phyloP scores from a whole-genome alignment of 495 filamentous ascomycete genomes.

The Xylaria bambusicola region DNA sequence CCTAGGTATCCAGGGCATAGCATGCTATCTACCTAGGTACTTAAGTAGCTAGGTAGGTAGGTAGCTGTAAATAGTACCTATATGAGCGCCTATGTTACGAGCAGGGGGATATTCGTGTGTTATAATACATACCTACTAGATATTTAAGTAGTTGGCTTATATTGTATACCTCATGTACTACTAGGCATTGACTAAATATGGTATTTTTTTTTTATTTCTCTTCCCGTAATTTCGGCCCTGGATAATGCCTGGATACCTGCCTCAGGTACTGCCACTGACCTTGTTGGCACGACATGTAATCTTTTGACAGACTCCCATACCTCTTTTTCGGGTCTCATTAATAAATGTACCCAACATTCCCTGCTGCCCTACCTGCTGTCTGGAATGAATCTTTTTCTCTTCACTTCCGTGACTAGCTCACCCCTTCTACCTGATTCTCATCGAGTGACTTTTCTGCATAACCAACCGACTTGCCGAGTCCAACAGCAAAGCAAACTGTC shows the following conservation, averaged over 20 bases:
- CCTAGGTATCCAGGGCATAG: too few relatives aligned
- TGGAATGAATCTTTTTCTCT: not conserved
- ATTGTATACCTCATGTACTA: too few relatives aligned
- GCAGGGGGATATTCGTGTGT: too few relatives aligned
- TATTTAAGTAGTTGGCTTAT: too few relatives aligned
- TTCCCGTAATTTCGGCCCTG: too few relatives aligned
- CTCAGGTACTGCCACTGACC: too few relatives aligned
- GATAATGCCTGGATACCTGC: not conserved
- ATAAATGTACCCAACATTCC: constrained; percentile 16
- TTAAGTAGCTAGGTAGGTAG: too few relatives aligned
- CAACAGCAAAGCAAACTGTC: constrained; percentile 1
- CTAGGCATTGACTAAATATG: too few relatives aligned
- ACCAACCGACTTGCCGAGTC: not conserved
- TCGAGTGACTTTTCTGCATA: not conserved
- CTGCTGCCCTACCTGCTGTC: constrained; percentile 1
- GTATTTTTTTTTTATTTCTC: too few relatives aligned
- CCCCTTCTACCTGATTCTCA: not conserved
- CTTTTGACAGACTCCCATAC: not conserved
- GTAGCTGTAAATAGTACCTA: too few relatives aligned
- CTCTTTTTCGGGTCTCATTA: not conserved
- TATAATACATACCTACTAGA: too few relatives aligned
- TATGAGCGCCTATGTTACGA: not conserved
- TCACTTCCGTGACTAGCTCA: not conserved
- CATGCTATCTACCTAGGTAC: too few relatives aligned
- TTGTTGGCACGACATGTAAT: constrained; percentile 7